Percentiles rank a stretch among this genome's conserved stretches.
Evolutionary conservation across 225 moss, liverwort and hornwort species (phyloP).

Genomic region (Marchantia paleacea): DNA sequence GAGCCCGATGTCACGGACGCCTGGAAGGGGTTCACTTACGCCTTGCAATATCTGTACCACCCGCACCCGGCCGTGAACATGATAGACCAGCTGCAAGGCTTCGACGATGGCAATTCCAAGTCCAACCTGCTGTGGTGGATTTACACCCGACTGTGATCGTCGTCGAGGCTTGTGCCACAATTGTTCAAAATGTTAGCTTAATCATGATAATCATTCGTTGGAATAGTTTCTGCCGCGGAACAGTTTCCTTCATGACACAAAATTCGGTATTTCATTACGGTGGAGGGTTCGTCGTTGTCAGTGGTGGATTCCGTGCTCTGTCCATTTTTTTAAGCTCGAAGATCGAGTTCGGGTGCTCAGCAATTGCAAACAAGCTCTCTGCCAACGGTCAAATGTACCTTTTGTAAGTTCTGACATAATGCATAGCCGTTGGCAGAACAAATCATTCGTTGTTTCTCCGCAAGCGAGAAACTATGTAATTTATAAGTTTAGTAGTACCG

Average conservation of each 20-base stretch:
- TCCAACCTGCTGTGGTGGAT: slow-evolving; percentile 77
- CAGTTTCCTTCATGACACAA: background rate
- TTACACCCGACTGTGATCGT: slow-evolving; percentile 32
- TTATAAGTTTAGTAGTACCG: background rate
- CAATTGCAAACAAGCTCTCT: background rate
- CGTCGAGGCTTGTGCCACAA: too few relatives aligned
- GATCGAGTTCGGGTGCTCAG: slow-evolving; percentile 4
- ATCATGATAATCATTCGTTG: background rate
- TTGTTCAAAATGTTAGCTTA: background rate
- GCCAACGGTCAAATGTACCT: background rate
- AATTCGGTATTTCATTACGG: background rate
- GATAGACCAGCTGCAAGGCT: slow-evolving; percentile 34
- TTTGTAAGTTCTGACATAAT: background rate
- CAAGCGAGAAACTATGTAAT: slow-evolving; percentile 7
- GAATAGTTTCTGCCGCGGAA: background rate
- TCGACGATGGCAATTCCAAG: slow-evolving; percentile 63
- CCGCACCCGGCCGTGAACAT: slow-evolving; percentile 42
- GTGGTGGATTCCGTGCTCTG: background rate
- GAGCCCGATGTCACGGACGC: slow-evolving; percentile 51
- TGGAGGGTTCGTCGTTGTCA: too few relatives aligned
- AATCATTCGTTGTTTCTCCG: background rate
- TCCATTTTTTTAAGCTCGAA: slow-evolving; percentile 18
- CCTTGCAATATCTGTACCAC: slow-evolving; percentile 54
- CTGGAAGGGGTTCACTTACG: slow-evolving; percentile 63
- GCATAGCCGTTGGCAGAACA: background rate